Evolutionary conservation across 352 stramenopile genomes (phyloP).

Genomic region (Halophytophthora batemanensis): DNA sequence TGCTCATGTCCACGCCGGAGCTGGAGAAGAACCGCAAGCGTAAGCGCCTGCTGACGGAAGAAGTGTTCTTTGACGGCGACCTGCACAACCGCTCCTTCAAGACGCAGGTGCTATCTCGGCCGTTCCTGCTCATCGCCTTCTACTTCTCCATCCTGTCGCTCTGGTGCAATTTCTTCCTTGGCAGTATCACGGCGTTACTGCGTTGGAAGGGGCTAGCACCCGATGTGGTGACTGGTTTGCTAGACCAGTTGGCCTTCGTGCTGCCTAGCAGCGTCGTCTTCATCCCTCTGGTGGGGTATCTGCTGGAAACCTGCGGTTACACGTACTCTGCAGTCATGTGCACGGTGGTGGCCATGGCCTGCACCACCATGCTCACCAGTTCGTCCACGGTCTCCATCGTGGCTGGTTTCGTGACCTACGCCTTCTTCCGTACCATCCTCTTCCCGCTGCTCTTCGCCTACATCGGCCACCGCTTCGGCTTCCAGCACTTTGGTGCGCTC

Average conservation of each 20-base stretch:
- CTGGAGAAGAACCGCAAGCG: conserved; percentile 33
- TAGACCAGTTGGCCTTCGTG: conserved; percentile 55
- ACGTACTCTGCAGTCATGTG: conserved; percentile 45
- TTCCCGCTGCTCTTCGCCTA: conserved; percentile 84
- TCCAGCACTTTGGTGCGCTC: conserved; percentile 82
- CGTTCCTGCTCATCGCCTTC: conserved; percentile 68
- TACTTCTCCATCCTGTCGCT: conserved; percentile 76
- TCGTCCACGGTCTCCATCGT: conserved; percentile 44
- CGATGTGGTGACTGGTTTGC: conserved; percentile 34
- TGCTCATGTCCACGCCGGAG: conserved; percentile 51
- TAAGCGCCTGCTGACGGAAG: conserved; percentile 21
- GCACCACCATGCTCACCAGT: conserved; percentile 37
- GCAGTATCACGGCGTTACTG: conserved; percentile 56
- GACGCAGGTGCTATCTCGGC: conserved; percentile 53
- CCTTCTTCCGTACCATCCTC: conserved; percentile 80
- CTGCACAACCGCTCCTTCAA: conserved; percentile 58
- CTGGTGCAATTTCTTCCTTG: conserved; percentile 85
- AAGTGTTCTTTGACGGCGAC: conserved; percentile 36
- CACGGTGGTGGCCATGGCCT: conserved; percentile 40
- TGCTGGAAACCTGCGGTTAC: conserved; percentile 75
- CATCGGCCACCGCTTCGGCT: conserved; percentile 74
- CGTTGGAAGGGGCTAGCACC: conserved; percentile 45
- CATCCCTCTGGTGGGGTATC: conserved; percentile 66
- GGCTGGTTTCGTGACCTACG: conserved; percentile 64
- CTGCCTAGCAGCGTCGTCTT: conserved; percentile 68